These are phyloP conservation scores for Barbarea vulgaris DNA, from an alignment of 345 rosid genomes.

Conservation along the genomic window DNA sequence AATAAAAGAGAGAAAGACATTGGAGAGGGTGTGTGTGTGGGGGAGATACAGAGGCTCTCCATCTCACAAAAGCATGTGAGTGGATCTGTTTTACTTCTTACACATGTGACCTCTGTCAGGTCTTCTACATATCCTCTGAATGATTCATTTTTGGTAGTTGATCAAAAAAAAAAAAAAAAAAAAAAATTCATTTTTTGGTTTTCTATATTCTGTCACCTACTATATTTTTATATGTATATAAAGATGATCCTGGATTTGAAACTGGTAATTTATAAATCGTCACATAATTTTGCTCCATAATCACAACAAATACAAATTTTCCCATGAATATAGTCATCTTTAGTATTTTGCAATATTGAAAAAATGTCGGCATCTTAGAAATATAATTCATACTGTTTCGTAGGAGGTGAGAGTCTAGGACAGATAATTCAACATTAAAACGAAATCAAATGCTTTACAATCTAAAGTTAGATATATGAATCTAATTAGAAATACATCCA, in stretches of 20 bases:
- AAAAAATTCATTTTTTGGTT: conserved; percentile 7
- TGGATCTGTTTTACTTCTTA: conserved; percentile 51
- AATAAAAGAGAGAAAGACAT: not conserved
- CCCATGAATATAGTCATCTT: not conserved
- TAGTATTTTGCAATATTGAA: not conserved
- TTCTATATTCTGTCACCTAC: not conserved
- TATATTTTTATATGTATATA: not conserved
- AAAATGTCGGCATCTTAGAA: not conserved
- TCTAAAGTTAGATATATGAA: not conserved
- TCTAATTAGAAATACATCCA: not conserved
- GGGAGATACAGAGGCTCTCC: conserved; percentile 40
- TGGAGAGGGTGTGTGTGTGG: conserved; percentile 40
- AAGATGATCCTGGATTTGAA: conserved; percentile 1
- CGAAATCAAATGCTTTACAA: not conserved
- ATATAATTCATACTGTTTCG: not conserved
- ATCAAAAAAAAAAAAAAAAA: too few species aligned
- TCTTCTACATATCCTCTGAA: conserved; percentile 24
- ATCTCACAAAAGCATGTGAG: conserved; percentile 66
- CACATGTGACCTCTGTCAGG: conserved; percentile 58
- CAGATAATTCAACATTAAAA: not conserved
- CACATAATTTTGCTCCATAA: not conserved
- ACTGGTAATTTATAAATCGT: not conserved
- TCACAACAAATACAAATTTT: not conserved
- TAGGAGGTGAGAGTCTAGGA: not conserved
- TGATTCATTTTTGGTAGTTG: conserved; percentile 16